Base-by-base conservation (phyloP, 306 rosid genomes). In the Lathyrus tuberosus region DNA sequence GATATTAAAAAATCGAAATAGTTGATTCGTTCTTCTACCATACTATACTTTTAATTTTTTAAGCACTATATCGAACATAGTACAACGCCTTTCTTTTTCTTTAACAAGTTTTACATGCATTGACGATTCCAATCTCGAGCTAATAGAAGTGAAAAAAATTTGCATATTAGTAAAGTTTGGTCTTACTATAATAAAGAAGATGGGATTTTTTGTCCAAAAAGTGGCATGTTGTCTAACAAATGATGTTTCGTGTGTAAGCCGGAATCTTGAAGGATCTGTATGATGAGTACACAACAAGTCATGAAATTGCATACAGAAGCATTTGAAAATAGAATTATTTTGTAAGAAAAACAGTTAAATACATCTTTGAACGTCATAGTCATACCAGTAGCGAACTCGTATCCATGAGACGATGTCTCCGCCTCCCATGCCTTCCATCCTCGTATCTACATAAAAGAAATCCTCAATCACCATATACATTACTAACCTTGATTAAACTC, bases 341-440 rank as follows among this genome's bases (percentile, higher is more conserved):
- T 33, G 73, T 35, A 56, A 67, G 42, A 61, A 46, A 59, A 70
- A 48, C 17, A 58, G 54, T 41, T 28, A 37, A 22, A 15, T 26
- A 58, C 42, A 72, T 38, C 44, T 52, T 46, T 40, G 74, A 61
- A 24, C 62, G 43, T 65, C 37, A 52, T 89, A 91, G 43, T 65
- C 37, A 52, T 89, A 91, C 99, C 99, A 77, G 76, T 84, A 24
- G 97, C 84, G 48, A 91, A 88, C 85, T 91, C 97, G 22, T 85
- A 84, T 40, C 82, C 78, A 70, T 83, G 88, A 46, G 95, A 74
- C 16, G 88, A 83, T 49, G 97, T 95, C 81, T 95, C 99, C 31
- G 41, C 80, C 75, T 95, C 99, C 99, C 99, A 95, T 5, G 80
- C 81, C 81, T 91, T 95, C 99, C 99, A 95, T 58, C 97, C 97